phyloP scores from a whole-genome alignment of 2,329 filamentous ascomycete species.

The Hypoxylon sp. region DNA sequence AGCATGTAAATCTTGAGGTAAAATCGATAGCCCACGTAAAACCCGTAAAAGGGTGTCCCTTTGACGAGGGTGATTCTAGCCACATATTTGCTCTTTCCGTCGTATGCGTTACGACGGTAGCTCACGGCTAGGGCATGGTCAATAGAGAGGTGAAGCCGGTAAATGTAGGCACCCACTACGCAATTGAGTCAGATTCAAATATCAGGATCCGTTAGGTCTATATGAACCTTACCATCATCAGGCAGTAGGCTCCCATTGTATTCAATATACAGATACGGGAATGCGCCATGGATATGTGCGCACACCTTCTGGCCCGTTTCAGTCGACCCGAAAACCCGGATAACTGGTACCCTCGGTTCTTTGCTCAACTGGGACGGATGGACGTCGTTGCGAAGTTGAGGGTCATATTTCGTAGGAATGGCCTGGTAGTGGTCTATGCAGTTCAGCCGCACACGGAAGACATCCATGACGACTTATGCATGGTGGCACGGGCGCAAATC shows the following conservation, averaged over 20 bases:
- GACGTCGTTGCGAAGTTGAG: conserved; percentile 73
- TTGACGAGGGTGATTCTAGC: conserved; percentile 93
- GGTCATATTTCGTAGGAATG: conserved; percentile 80
- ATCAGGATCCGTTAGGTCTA: conserved; percentile 33
- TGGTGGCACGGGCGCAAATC: conserved; percentile 16
- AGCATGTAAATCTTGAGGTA: conserved; percentile 96
- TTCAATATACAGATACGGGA: conserved; percentile 94
- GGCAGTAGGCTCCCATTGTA: conserved; percentile 75
- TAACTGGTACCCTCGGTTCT: conserved; percentile 80
- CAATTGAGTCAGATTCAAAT: conserved; percentile 17
- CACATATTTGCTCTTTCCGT: conserved; percentile 75
- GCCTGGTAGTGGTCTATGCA: conserved; percentile 96
- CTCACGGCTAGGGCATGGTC: conserved; percentile 88
- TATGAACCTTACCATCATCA: conserved; percentile 67
- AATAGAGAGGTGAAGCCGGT: conserved; percentile 82
- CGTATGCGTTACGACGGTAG: conserved; percentile 79
- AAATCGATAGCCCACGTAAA: conserved; percentile 88
- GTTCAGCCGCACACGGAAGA: conserved; percentile 91
- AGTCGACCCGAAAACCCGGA: conserved; percentile 91
- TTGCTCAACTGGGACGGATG: conserved; percentile 66
- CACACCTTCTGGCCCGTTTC: conserved; percentile 96
- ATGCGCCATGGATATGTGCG: conserved; percentile 92
- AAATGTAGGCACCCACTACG: conserved; percentile 77
- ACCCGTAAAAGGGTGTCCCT: conserved; percentile 94
- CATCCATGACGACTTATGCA: conserved; percentile 59